A percentile compares a stretch with the other conserved stretches of the same genome.
Conservation (phyloP, 371 early-diverging fungal species). For the Mortierella sp. region DNA sequence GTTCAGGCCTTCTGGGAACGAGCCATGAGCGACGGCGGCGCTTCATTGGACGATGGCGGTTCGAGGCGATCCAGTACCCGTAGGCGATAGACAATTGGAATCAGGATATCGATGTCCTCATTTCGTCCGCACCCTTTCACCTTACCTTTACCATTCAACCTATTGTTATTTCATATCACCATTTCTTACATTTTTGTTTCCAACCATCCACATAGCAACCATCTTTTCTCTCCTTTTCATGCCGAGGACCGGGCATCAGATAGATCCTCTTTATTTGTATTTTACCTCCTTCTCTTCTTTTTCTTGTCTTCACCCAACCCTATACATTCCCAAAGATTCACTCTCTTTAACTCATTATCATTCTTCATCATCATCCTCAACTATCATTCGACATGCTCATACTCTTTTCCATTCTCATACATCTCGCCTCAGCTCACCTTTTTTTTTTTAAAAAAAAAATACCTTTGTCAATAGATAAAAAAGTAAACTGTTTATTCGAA, state of each 20-base stretch:
- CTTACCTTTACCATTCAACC: not conserved
- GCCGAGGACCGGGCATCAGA: conserved; percentile 5
- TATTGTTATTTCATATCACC: not conserved
- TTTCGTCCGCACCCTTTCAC: not conserved
- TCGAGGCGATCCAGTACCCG: conserved; percentile 35
- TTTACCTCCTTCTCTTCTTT: not conserved
- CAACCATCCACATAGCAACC: not conserved
- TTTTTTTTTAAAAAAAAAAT: not conserved
- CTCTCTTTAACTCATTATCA: not conserved
- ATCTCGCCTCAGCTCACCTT: not conserved
- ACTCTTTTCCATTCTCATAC: not conserved
- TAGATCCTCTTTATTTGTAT: conserved; percentile 16
- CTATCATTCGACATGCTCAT: not conserved
- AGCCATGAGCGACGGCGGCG: conserved; percentile 31
- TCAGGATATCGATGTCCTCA: too few species aligned
- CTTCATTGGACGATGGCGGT: conserved; percentile 29
- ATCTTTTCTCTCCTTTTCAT: not conserved
- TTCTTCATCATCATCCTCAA: not conserved
- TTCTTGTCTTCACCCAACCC: not conserved
- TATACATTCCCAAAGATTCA: not conserved
- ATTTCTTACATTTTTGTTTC: not conserved
- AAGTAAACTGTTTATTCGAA: not conserved
- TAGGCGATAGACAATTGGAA: conserved; percentile 12
- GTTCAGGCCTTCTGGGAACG: conserved; percentile 72
- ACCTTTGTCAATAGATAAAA: conserved; percentile 2